A percentile compares a stretch with the other conserved stretches of the same genome.
Conservation (phyloP, 1,284 basidiomycete species). For the Jaminaea rosea region DNA sequence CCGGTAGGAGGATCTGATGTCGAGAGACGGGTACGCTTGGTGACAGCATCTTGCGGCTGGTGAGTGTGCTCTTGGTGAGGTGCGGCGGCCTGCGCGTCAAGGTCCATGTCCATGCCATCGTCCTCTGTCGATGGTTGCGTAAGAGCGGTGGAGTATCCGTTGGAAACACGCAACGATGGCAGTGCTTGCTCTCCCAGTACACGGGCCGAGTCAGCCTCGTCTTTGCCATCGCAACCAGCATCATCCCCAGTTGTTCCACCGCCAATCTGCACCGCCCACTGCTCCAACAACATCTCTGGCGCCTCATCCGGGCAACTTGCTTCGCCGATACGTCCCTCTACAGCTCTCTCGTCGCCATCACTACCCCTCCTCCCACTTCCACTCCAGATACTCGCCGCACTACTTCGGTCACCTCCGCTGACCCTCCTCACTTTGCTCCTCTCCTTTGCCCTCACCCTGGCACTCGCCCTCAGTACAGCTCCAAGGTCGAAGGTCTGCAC, state of each 20-base stretch:
- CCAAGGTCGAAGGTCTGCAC: constrained; percentile 6
- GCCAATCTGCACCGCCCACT: not conserved
- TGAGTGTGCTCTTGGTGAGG: no score
- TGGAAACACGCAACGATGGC: not conserved
- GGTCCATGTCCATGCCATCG: not conserved
- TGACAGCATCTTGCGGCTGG: no score
- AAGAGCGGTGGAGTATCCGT: not conserved
- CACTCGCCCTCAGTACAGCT: not conserved
- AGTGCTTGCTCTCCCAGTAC: not conserved
- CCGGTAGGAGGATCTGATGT: no score
- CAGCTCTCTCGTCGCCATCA: not conserved
- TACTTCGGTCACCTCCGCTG: not conserved
- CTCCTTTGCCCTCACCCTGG: not conserved
- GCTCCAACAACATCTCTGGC: not conserved
- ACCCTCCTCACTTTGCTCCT: not conserved
- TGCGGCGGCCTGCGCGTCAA: no score
- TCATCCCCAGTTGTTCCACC: no score
- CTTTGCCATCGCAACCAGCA: no score
- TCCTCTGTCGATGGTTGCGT: not conserved
- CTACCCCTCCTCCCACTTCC: not conserved
- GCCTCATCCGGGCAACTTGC: not conserved
- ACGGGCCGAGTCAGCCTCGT: not conserved
- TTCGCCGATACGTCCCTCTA: no score
- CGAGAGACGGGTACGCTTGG: no score
- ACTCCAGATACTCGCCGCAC: not conserved